Base-by-base conservation (phyloP, 371 early-diverging fungal species). In the Rhizopus microsporus region DNA sequence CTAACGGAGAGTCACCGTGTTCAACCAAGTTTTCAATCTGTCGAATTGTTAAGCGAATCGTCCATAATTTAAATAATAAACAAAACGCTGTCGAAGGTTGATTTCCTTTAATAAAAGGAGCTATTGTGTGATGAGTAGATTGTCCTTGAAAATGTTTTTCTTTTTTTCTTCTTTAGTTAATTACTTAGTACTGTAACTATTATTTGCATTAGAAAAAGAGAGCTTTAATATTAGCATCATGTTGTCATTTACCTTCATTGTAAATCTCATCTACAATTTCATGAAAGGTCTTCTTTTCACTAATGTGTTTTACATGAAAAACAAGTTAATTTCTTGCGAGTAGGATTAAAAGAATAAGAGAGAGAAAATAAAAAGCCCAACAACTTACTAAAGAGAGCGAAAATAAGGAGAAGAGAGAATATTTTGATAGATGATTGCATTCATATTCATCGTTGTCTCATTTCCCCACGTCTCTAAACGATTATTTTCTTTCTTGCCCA, bases 51-150 rank as follows among this genome's bases (percentile, higher is more conserved):
- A 93, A 66, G 37, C 82, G 74, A 31, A 92, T 64, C 2, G 91
- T 92, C 92, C 93, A 93, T 43, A 93, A 79, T 69, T 93, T 94
- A 75, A 85, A 93, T 32, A 94, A 77, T 45, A 92, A 79, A 57
- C 93, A 93, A 69, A 89, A 94, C 0, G 93, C 91, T 5, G 93
- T 91, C 3, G 90, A 89, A 9, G 92, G 90, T 16, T 84, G 84
- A 7, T 87, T 90, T 3, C 91, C 92, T 63, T 88, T 91, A 34
- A 93, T 62, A 67, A 92, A 93, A 4, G 95, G 95, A 53, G 91
- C 93, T 89, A 74, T 43, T 49, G 1, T 32, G 5, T 10, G 32
- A 32, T 31, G 12, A n/a, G 10, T 15, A 13, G 6, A 42, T n/a
- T 10, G 17, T 12, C 8, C 34, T 42, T 3, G 15, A 42, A 42